Conservation (phyloP, 164 flowering plant species). For the Tetracentron sinense region DNA sequence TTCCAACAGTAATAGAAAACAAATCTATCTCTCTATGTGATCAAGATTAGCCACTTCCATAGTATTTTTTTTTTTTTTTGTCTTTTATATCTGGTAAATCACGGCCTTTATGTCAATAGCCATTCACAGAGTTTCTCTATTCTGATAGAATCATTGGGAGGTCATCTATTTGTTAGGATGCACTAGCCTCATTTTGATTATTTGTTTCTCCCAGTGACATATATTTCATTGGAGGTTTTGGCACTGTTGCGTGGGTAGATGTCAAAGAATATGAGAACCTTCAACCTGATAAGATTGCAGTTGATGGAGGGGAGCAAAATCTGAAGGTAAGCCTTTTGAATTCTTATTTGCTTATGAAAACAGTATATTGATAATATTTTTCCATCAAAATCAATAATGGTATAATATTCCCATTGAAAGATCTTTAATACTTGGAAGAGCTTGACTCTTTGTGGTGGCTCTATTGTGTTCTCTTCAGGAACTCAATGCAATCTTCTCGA, state of each 20-base stretch:
- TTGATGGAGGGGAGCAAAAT: slow-evolving; percentile 91
- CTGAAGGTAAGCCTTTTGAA: slow-evolving; percentile 54
- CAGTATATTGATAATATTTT: neutral
- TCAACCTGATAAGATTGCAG: slow-evolving; percentile 91
- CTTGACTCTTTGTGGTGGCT: neutral
- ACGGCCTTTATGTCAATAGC: neutral
- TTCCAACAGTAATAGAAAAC: no score
- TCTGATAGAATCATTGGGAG: neutral
- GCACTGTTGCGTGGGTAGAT: slow-evolving; percentile 99
- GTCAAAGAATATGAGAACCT: slow-evolving; percentile 85
- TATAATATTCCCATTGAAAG: neutral
- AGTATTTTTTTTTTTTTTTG: no score
- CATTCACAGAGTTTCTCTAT: neutral
- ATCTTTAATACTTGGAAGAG: neutral
- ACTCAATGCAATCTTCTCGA: slow-evolving; percentile 88
- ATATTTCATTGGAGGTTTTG: slow-evolving; percentile 98
- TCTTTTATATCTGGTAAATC: neutral
- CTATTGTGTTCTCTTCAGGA: slow-evolving; percentile 40
- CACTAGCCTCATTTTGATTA: slow-evolving; percentile 7
- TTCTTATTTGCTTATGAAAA: neutral
- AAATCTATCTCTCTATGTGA: no score
- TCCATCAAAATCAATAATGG: neutral
- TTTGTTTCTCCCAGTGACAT: slow-evolving; percentile 62
- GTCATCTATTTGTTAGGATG: neutral
- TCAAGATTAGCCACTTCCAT: no score